phyloP scores from a whole-genome alignment of 169 alveolate genomes.

The Plasmodium ovale region DNA sequence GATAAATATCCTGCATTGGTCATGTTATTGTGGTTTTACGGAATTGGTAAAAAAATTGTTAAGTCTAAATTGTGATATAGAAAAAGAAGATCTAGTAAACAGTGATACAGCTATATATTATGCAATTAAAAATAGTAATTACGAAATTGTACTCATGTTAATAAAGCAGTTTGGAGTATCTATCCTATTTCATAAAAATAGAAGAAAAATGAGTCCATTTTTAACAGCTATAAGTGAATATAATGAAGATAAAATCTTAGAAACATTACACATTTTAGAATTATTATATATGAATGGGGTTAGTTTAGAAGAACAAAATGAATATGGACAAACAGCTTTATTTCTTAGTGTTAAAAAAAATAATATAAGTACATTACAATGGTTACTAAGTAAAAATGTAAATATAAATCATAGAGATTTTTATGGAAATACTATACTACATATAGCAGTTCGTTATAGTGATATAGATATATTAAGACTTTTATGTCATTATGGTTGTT shows the following conservation, averaged over 20 bases:
- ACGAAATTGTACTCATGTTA: constrained; percentile 79
- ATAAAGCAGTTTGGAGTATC: constrained; percentile 82
- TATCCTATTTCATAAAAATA: constrained; percentile 83
- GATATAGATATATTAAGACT: constrained; percentile 76
- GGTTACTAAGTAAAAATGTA: constrained; percentile 91
- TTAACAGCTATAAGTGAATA: constrained; percentile 90
- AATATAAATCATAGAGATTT: constrained; percentile 88
- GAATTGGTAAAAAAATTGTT: constrained; percentile 82
- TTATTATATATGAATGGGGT: constrained; percentile 90
- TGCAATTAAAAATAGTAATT: constrained; percentile 86
- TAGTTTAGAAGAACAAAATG: constrained; percentile 92
- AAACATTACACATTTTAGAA: constrained; percentile 87
- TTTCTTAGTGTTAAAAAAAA: constrained; percentile 91
- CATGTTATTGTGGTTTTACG: constrained; percentile 85
- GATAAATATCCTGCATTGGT: constrained; percentile 80
- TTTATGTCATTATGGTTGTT: constrained; percentile 70
- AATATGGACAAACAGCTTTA: constrained; percentile 90
- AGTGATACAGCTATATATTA: constrained; percentile 86
- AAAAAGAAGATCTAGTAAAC: constrained; percentile 83
- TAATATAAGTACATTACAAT: constrained; percentile 87
- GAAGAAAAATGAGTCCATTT: constrained; percentile 85
- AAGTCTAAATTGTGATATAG: constrained; percentile 80
- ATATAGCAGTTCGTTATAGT: constrained; percentile 82
- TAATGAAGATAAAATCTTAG: constrained; percentile 85
- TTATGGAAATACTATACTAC: constrained; percentile 83